A percentile compares a stretch with the other conserved stretches of the same genome.
Conservation (phyloP, 768 basidiomycete genomes). For the Tulasnella sp. region DNA sequence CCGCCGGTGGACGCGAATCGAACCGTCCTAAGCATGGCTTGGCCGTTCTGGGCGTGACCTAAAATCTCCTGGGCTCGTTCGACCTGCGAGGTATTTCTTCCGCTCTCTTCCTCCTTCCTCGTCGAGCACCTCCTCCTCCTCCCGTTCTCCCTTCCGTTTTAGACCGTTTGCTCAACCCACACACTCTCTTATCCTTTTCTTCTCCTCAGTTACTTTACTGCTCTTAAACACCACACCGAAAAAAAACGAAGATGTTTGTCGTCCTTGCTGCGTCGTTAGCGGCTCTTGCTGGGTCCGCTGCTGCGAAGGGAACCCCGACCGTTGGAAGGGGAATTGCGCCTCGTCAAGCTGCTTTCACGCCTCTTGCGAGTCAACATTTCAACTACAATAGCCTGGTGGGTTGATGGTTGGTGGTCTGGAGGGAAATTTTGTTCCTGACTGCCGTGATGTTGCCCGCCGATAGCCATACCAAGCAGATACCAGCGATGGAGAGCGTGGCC, state of each 20-base stretch:
- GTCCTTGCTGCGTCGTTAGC: neutral
- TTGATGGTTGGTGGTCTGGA: neutral
- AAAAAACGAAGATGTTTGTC: neutral
- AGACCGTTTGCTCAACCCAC: neutral
- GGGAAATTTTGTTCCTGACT: neutral
- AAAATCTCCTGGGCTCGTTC: neutral
- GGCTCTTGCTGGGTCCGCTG: neutral
- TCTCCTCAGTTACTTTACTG: too few species aligned
- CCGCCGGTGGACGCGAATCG: neutral
- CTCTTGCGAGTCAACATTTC: constrained; percentile 11
- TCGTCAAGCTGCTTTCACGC: neutral
- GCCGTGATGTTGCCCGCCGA: neutral
- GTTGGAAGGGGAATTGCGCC: neutral
- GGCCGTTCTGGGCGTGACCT: neutral
- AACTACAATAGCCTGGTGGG: neutral
- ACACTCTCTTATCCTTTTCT: neutral
- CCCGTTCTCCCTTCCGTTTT: neutral
- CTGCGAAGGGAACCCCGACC: neutral
- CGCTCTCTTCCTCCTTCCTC: neutral
- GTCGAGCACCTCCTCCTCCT: neutral
- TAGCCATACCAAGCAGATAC: constrained; percentile 25
- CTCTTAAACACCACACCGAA: too few species aligned
- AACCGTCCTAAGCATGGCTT: neutral
- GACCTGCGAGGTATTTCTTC: neutral
- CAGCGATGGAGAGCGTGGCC: constrained; percentile 35